Evolutionary conservation across 306 rosid species (phyloP).

Genomic region (Vigna mungo): DNA sequence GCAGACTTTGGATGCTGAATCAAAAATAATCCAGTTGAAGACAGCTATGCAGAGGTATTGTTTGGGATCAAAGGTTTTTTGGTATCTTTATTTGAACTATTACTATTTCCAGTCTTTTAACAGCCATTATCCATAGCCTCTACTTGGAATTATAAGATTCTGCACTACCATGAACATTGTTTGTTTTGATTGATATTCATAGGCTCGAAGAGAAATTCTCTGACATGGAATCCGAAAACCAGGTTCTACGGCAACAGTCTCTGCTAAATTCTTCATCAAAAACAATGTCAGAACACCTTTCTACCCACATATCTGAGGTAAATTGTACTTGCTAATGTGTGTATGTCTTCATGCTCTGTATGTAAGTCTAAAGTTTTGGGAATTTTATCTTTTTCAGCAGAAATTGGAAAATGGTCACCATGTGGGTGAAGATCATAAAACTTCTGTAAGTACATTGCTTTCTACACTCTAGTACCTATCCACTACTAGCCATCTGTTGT

Average conservation of each 20-base stretch:
- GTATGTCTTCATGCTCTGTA: conserved; percentile 19
- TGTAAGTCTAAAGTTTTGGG: conserved; percentile 16
- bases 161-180: conserved; percentile 45
- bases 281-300: conserved; percentile 68
- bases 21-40: conserved; percentile 89
- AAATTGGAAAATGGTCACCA: conserved; percentile 88
- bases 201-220: conserved; percentile 95
- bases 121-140: not conserved
- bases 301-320: conserved; percentile 65
- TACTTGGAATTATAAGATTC: conserved; percentile 15
- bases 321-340: conserved; percentile 39
- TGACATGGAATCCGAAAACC: conserved; percentile 85
- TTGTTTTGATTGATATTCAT: conserved; percentile 43
- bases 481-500: conserved; percentile 16
- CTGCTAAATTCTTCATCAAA: conserved; percentile 64
- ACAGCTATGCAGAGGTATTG: conserved; percentile 92
- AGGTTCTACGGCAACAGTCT: conserved; percentile 83
- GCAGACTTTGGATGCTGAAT: conserved; percentile 95
- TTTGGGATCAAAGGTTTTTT: conserved; percentile 41
- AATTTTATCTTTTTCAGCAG: conserved; percentile 54
- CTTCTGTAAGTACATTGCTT: conserved; percentile 56
- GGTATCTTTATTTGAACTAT: conserved; percentile 35
- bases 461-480: conserved; percentile 16
- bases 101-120: conserved; percentile 23
- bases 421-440: conserved; percentile 62